phyloP scores from a whole-genome alignment of 2,329 filamentous ascomycete genomes.

The Delphinella strobiligena region DNA sequence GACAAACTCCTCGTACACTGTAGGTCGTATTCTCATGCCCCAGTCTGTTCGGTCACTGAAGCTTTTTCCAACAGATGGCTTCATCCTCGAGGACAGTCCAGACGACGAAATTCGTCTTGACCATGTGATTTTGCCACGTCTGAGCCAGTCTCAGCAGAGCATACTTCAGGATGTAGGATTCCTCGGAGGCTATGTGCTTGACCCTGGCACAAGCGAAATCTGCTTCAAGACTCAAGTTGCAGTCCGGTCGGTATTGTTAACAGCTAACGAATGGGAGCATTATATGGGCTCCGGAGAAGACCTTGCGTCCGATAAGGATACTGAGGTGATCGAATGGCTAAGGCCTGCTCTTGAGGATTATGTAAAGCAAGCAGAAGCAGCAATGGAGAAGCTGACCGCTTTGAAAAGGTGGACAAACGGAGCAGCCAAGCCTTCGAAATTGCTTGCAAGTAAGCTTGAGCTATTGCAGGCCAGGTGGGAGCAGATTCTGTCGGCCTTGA shows the following conservation, averaged over 20 bases:
- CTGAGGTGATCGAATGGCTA: constrained; percentile 15
- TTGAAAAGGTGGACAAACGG: neutral
- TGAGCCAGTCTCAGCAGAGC: constrained; percentile 20
- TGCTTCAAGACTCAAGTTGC: constrained; percentile 36
- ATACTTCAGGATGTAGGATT: constrained; percentile 32
- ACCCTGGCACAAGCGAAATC: constrained; percentile 18
- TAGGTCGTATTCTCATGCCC: constrained; percentile 6
- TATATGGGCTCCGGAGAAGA: constrained; percentile 23
- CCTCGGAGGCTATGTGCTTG: constrained; percentile 24
- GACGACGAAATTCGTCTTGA: constrained; percentile 32
- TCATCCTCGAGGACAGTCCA: constrained; percentile 21
- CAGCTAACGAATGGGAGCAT: constrained; percentile 25
- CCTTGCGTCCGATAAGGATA: constrained; percentile 17
- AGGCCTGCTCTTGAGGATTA: constrained; percentile 11
- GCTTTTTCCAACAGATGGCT: constrained; percentile 25
- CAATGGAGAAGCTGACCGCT: constrained; percentile 7
- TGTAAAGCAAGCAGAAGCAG: constrained; percentile 3
- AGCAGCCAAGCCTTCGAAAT: neutral
- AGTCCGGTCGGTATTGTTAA: constrained; percentile 24
- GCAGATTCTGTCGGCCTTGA: constrained; percentile 22
- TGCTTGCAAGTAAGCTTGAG: constrained; percentile 6
- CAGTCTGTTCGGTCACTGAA: neutral
- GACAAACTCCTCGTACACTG: constrained; percentile 62
- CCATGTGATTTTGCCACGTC: constrained; percentile 26
- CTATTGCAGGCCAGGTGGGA: constrained; percentile 21